Percentiles rank a stretch among this genome's conserved stretches.
Evolutionary conservation across 306 rosid genomes (phyloP).

Genomic region (Trichosanthes cucumerina): DNA sequence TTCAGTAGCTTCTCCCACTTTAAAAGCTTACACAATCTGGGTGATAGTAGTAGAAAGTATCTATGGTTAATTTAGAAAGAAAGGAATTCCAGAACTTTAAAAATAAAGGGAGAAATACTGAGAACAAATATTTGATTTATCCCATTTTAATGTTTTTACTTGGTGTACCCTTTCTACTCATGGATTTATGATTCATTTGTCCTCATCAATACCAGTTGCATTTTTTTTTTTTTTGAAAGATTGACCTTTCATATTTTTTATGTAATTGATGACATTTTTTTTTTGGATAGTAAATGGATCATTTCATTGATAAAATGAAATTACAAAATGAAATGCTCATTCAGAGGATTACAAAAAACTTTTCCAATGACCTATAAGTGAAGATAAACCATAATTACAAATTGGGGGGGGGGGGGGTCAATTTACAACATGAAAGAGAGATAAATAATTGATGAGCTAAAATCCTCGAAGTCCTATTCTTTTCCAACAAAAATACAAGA

Average conservation of each 20-base stretch:
- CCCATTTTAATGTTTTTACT: neutral
- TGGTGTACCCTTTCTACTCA: neutral
- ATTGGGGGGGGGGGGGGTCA: too few relatives aligned
- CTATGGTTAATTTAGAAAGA: neutral
- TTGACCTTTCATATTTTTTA: neutral
- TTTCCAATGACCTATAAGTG: too few relatives aligned
- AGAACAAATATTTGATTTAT: neutral
- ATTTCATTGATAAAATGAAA: too few relatives aligned
- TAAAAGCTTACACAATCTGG: neutral
- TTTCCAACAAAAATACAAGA: too few relatives aligned
- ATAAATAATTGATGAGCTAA: too few relatives aligned
- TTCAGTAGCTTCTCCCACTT: neutral
- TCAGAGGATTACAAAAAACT: too few relatives aligned
- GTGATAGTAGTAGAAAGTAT: neutral
- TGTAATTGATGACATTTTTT: neutral
- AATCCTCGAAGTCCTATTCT: too few relatives aligned
- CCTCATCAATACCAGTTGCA: neutral
- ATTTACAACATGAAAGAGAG: too few relatives aligned
- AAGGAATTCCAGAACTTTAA: neutral
- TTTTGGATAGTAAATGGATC: too few relatives aligned
- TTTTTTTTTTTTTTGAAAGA: neutral
- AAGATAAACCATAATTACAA: too few relatives aligned
- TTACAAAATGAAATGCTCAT: too few relatives aligned
- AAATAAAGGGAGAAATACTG: neutral
- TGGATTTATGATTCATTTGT: neutral